These are phyloP conservation scores for Nicotiana tomentosiformis DNA, from an alignment of 257 asterid genomes.

Conservation along the genomic window DNA sequence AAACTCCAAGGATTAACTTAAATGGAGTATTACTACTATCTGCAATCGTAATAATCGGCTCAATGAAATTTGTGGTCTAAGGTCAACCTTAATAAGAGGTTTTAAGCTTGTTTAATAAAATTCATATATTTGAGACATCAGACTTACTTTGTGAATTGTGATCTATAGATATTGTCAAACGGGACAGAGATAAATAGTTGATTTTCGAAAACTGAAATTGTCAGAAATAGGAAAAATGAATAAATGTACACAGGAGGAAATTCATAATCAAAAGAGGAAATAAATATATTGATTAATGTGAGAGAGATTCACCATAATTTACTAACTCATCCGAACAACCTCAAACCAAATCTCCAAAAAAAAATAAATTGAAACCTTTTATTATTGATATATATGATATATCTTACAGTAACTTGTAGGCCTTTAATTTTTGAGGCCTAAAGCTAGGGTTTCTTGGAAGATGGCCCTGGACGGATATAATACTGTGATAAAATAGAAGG, in stretches of 20 bases:
- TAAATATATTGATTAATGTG: not conserved
- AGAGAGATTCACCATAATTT: not conserved
- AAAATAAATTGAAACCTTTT: not conserved
- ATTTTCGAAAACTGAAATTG: not conserved
- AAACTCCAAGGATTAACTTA: not conserved
- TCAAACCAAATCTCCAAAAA: not conserved
- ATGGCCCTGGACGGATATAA: not conserved
- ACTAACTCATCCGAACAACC: not conserved
- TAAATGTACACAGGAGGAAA: not conserved
- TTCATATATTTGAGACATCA: not conserved
- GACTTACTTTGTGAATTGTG: not conserved
- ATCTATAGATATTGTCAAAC: not conserved
- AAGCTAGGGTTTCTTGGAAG: not conserved
- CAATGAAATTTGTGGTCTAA: not conserved
- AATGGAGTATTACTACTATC: not conserved
- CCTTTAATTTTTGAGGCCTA: not conserved
- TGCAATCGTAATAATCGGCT: not conserved
- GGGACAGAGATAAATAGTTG: not conserved
- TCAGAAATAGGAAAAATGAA: not conserved
- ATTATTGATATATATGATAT: no score
- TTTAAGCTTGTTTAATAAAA: not conserved
- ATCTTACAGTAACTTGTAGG: no score
- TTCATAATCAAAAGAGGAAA: not conserved
- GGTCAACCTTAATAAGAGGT: not conserved
- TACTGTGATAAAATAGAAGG: not conserved